A percentile compares a stretch with the other conserved stretches of the same genome.
Evolutionary conservation across 2,329 filamentous ascomycete genomes (phyloP).

Genomic region (Trichoderma polysporum): DNA sequence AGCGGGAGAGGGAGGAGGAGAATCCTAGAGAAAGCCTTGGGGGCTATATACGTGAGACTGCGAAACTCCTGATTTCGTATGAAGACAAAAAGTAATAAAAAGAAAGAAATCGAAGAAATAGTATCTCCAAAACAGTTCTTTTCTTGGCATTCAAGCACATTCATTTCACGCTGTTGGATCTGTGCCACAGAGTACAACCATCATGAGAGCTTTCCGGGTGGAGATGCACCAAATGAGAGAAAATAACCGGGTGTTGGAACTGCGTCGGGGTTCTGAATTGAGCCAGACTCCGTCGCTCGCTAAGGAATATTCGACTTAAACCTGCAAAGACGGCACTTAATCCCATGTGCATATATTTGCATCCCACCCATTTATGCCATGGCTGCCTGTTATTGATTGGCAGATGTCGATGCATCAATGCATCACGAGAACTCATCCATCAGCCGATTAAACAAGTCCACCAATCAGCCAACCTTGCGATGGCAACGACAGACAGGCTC

Average conservation of each 20-base stretch:
- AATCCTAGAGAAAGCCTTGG: neutral
- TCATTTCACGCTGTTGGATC: neutral
- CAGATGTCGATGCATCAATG: neutral
- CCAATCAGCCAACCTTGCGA: neutral
- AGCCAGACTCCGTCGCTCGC: neutral
- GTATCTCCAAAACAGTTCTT: neutral
- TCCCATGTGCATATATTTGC: neutral
- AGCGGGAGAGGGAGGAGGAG: neutral
- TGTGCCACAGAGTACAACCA: neutral
- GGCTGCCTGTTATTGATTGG: neutral
- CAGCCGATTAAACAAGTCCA: neutral
- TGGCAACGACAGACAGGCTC: neutral
- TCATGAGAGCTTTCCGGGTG: neutral
- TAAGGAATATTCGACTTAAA: no score
- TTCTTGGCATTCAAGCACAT: neutral
- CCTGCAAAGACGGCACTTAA: neutral
- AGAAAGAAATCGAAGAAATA: no score
- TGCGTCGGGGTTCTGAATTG: neutral
- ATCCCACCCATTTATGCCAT: neutral
- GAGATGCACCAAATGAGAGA: neutral
- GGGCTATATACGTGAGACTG: neutral
- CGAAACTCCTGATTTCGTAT: neutral
- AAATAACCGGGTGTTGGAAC: neutral
- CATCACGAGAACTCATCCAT: constrained; percentile 2
- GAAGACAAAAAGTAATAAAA: no score